Conservation (phyloP, 768 basidiomycete species). For the Lactarius psammicola region DNA sequence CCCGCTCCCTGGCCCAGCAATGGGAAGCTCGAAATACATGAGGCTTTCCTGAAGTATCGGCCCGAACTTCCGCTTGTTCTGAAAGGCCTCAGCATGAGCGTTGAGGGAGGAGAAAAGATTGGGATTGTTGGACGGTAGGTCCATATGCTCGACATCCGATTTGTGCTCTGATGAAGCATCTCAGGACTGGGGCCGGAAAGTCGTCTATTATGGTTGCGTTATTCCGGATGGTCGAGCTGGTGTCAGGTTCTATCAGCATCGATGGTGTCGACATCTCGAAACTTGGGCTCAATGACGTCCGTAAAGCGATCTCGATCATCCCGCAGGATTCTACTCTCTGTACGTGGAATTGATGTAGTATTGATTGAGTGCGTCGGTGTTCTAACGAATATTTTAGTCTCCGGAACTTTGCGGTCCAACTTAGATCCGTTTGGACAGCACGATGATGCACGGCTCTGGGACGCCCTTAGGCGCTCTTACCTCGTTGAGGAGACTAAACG, state of each 20-base stretch:
- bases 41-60: slow-evolving; percentile 79
- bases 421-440: slow-evolving; percentile 85
- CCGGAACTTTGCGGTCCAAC: slow-evolving; percentile 80
- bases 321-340: slow-evolving; percentile 66
- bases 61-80: slow-evolving; percentile 86
- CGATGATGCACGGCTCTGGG: slow-evolving; percentile 82
- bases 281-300: slow-evolving; percentile 73
- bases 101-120: slow-evolving; percentile 82
- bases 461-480: slow-evolving; percentile 82
- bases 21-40: slow-evolving; percentile 70
- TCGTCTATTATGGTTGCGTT: slow-evolving; percentile 87
- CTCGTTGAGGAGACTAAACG: slow-evolving; percentile 57
- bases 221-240: slow-evolving; percentile 80
- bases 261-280: slow-evolving; percentile 83
- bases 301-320: slow-evolving; percentile 70
- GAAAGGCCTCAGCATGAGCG: slow-evolving; percentile 71
- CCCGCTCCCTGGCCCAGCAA: slow-evolving; percentile 67
- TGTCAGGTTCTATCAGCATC: slow-evolving; percentile 69
- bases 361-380: slow-evolving; percentile 38
- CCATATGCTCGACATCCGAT: slow-evolving; percentile 20
- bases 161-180: slow-evolving; percentile 9
- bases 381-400: slow-evolving; percentile 47
- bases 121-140: slow-evolving; percentile 75
- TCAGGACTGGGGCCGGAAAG: slow-evolving; percentile 79
- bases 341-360: slow-evolving; percentile 43